phyloP scores from a whole-genome alignment of 176 grass and related monocot genomes.

The Oryza punctata region DNA sequence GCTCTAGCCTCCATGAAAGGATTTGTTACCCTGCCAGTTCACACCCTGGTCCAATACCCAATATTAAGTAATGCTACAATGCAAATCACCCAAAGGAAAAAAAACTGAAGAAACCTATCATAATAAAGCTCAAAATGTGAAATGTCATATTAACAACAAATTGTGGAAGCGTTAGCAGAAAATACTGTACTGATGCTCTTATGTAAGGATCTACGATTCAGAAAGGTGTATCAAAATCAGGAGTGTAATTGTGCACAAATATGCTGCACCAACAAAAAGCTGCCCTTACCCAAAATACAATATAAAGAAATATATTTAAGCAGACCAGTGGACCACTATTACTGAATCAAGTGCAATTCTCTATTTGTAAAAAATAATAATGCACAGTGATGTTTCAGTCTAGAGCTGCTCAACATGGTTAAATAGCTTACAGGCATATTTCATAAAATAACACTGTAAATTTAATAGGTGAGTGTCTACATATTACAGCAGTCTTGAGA shows the following conservation, averaged over 20 bases:
- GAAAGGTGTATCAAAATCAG: constrained; percentile 14
- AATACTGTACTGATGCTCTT: constrained; percentile 8
- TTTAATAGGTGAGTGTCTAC: neutral
- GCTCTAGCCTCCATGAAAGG: constrained; percentile 66
- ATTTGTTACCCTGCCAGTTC: constrained; percentile 54
- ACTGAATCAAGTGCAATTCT: neutral
- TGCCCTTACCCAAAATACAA: neutral
- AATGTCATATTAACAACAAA: constrained; percentile 25
- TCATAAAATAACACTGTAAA: neutral
- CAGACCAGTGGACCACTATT: neutral
- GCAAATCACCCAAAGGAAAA: neutral
- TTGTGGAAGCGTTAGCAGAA: neutral
- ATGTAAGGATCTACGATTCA: constrained; percentile 3
- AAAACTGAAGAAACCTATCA: constrained; percentile 1
- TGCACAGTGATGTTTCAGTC: constrained; percentile 16
- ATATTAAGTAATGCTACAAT: constrained; percentile 38
- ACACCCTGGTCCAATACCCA: constrained; percentile 56
- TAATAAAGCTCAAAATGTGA: constrained; percentile 14
- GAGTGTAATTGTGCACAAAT: neutral
- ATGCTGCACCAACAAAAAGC: constrained; percentile 6
- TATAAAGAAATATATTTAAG: constrained; percentile 24
- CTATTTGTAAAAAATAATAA: neutral
- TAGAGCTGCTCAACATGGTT: neutral
- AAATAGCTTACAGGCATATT: neutral
- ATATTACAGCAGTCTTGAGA: neutral